Base-by-base conservation (phyloP, 1,284 basidiomycete species). In the Apiotrichum siamense region DNA sequence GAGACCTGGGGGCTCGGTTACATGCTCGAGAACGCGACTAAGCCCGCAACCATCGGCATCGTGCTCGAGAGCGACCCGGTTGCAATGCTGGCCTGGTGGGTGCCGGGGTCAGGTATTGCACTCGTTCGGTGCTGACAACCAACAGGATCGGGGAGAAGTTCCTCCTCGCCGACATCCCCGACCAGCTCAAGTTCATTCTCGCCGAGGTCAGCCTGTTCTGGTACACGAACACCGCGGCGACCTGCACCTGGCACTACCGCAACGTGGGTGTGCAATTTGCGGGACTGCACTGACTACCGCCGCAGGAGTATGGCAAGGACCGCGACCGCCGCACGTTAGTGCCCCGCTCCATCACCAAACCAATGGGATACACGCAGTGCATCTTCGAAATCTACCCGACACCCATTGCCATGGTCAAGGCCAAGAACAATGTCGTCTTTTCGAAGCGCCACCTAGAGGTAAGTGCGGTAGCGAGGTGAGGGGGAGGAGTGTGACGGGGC, bases 111-210 rank as follows among this genome's bases (percentile, higher is more conserved):
- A 18, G 26, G 24, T 12, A n/a, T 2, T 31, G 3, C 12, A 31
- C 15, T 10, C 31, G 5, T n/a, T n/a, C 12, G 13, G 15, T 27
- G 12, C 5, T 7, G 33, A 23, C 27, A n/a, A 41, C 44, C 4
- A n/a, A 10, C 39, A 69, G 69, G 75, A 67, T 77, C 31, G 75
- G 67, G 4, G 76, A 77, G 47, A 77, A 77, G 59, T 67, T 57
- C 31, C 41, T 46, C n/a, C 40, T 44, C 38, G 48, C 50, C 25
- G 39, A 33, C 29, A 35, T 51, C 3, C 42, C 25, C 3, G 17
- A 43, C 31, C 38, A 39, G 65, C 46, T 60, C 27, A 54, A 64
- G 25, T 61, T 60, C 3, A 65, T 75, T 23, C 64, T 75, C 39
- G 64, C 68, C 15, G 69, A 67, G 38, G 56, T 72, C 23, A 68